Conservation (phyloP, 2,329 filamentous ascomycete genomes). For the Cercospora beticola region DNA sequence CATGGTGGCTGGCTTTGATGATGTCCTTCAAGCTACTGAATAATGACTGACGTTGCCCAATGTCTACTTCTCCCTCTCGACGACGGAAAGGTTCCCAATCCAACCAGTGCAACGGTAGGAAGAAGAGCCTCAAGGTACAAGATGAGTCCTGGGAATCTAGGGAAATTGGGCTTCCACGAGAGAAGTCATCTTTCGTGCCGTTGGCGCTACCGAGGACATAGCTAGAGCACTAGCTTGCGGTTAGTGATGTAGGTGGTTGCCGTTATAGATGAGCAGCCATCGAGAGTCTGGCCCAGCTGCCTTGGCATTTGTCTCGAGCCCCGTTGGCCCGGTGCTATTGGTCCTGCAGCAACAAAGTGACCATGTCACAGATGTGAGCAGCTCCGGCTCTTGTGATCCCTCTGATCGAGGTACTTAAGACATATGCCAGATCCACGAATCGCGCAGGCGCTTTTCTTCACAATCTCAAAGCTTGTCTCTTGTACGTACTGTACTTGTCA, state of each 20-base stretch:
- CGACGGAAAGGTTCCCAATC: neutral
- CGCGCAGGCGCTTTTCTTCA: neutral
- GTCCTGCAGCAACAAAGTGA: neutral
- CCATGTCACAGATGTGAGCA: neutral
- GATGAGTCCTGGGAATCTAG: neutral
- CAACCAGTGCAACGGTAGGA: neutral
- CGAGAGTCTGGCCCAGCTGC: neutral
- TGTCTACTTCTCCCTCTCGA: neutral
- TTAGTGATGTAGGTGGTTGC: neutral
- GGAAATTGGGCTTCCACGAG: constrained; percentile 3
- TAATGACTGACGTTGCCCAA: neutral
- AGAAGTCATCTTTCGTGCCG: neutral
- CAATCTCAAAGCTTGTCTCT: neutral
- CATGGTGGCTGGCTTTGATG: neutral
- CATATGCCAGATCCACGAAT: neutral
- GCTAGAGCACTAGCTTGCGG: neutral
- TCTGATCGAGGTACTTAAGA: neutral
- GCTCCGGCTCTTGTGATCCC: neutral
- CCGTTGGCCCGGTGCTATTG: neutral
- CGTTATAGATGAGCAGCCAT: neutral
- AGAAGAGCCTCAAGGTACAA: neutral
- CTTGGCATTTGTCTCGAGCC: neutral
- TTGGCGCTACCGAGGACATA: neutral
- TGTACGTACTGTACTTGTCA: neutral
- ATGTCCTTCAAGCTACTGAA: neutral